phyloP scores from a whole-genome alignment of 108 stramenopile genomes.

The Cyclotella sp. region DNA sequence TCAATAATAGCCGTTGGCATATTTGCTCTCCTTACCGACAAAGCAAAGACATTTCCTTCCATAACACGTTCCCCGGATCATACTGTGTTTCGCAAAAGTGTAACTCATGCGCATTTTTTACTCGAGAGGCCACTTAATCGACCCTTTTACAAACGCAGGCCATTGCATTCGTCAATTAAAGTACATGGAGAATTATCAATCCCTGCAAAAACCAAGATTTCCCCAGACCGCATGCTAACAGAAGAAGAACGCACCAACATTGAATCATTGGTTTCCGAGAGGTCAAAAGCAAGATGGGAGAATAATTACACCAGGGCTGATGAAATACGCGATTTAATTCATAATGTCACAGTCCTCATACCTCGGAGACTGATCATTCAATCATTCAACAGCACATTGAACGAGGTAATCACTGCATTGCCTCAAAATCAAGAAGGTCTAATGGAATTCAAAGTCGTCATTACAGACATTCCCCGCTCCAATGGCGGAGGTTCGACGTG shows the following conservation, averaged over 20 bases:
- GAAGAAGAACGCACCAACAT: slow-evolving; percentile 18
- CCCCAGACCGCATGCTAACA: slow-evolving; percentile 16
- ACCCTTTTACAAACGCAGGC: too few relatives aligned
- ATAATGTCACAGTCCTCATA: slow-evolving; percentile 29
- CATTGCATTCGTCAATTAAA: too few relatives aligned
- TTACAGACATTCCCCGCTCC: slow-evolving; percentile 63
- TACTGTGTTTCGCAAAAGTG: too few relatives aligned
- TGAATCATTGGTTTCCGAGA: slow-evolving; percentile 49
- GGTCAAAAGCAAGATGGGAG: slow-evolving; percentile 61
- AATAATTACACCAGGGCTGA: slow-evolving; percentile 67
- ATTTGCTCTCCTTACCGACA: too few relatives aligned
- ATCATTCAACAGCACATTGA: slow-evolving; percentile 3
- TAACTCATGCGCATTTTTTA: too few relatives aligned
- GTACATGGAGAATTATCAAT: neutral
- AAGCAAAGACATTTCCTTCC: too few relatives aligned
- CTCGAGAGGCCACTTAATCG: too few relatives aligned
- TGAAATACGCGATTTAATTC: slow-evolving; percentile 42
- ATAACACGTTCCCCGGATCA: too few relatives aligned
- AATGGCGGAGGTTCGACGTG: slow-evolving; percentile 66
- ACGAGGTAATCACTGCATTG: neutral
- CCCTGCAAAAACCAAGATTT: neutral
- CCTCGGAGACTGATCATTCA: slow-evolving; percentile 27
- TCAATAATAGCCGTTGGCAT: too few relatives aligned
- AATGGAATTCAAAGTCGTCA: slow-evolving; percentile 41
- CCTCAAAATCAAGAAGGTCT: neutral